Evolutionary conservation across 805 yeast species (phyloP), one percentile per base, ranked within the genome.

Genomic region (Candida ipomoeae): DNA sequence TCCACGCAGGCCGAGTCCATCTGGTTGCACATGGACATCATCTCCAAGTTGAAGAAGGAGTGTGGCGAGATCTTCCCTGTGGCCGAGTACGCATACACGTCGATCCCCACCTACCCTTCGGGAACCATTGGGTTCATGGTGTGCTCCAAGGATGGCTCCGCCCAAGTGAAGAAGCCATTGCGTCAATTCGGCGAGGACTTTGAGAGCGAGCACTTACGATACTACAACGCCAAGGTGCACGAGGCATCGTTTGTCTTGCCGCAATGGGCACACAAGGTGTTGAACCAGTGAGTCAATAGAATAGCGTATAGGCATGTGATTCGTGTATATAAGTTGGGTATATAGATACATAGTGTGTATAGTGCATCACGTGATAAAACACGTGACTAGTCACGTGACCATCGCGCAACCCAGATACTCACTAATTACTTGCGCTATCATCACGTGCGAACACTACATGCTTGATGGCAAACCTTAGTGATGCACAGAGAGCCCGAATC

Each of bases 51-150:
- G 74, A 87, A 89, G 75, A 73, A 81, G 61, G 91, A 87, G 58
- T 90, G 97, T 72, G 70, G 77, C 57, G 81, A 82, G 55, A 89
- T 92, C 42, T 92, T 92, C 84, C 96, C 97, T 43, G 87, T 82
- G 48, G 97, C 86, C 39, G 94, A 87, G 66, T 91, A 90, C 68
- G 90, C 96, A 33, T 87, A 88, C 75, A 86, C 95, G 52, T 82
- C 94, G 65, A 89, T 91, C 60, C 99, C 99, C 65, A 91, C 98
- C 52, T 92, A 92, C 66, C 96, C 99, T 56, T 84, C 96, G 17
- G 99, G 99, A 57, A 95, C 90, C 69, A 86, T 92, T 64, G 99
- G 98, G n/a, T 89, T 94, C 74, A 89, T 92, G 96, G 91, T 92
- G 53, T 91, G 97, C 70, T 80, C 85, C 55, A 92, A 90, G 75